Conservation (phyloP, 2,329 filamentous ascomycete species). For the Neofusicoccum sp. region DNA sequence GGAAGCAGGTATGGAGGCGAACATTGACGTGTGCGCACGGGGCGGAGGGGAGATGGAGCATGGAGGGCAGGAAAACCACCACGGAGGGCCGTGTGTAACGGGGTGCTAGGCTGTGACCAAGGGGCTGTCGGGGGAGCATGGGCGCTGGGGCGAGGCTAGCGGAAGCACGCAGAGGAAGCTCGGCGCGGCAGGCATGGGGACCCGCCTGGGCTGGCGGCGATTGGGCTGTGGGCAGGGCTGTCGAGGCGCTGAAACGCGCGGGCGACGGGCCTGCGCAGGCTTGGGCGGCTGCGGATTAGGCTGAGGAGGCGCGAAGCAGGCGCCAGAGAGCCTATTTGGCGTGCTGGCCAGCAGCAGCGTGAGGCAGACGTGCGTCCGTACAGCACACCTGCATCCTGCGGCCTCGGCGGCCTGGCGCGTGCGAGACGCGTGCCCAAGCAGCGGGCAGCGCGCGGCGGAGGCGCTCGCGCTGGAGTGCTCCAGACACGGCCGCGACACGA, state of each 20-base stretch:
- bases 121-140: too few relatives aligned
- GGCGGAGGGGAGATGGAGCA: too few relatives aligned
- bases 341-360: background rate
- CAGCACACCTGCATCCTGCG: background rate
- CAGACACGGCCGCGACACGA: background rate
- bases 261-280: background rate
- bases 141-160: too few relatives aligned
- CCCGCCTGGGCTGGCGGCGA: too few relatives aligned
- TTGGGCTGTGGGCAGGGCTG: background rate
- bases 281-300: background rate
- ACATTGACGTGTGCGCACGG: too few relatives aligned
- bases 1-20: too few relatives aligned
- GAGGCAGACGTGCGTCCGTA: background rate
- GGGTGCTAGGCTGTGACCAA: too few relatives aligned
- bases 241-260: background rate
- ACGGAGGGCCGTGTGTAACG: too few relatives aligned
- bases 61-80: too few relatives aligned
- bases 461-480: background rate
- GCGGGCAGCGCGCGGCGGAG: background rate
- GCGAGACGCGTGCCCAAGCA: background rate
- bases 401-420: background rate
- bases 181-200: too few relatives aligned
- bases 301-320: background rate
- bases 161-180: too few relatives aligned
- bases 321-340: background rate